A percentile compares a stretch with the other conserved stretches of the same genome.
phyloP scores from a whole-genome alignment of 176 grass and related monocot genomes.

The Coix lacrymajobi region DNA sequence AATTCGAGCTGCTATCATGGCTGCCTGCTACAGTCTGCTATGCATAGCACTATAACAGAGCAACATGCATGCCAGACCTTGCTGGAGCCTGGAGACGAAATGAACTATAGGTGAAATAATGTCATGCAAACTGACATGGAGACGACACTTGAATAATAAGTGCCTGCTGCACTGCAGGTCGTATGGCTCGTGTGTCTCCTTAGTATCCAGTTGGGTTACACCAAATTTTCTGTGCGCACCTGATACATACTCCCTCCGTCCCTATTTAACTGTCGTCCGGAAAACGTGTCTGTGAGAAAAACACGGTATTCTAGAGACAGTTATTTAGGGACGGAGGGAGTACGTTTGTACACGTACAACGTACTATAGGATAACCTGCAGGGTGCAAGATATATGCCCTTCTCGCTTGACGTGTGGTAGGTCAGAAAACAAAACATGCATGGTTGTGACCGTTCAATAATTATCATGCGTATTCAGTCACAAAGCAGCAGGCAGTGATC shows the following conservation, averaged over 20 bases:
- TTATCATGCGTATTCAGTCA: background rate
- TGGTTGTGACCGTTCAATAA: background rate
- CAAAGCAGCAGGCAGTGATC: background rate
- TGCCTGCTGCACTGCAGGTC: background rate
- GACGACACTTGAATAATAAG: too few species aligned
- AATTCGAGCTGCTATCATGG: background rate
- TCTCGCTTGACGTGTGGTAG: constrained; percentile 9
- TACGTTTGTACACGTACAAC: background rate
- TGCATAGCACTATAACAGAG: background rate
- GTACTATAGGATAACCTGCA: background rate
- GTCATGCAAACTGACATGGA: background rate
- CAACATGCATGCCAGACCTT: background rate
- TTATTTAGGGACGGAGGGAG: too few species aligned
- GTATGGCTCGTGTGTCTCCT: background rate
- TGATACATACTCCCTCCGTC: too few species aligned
- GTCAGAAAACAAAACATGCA: background rate
- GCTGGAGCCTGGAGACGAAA: background rate
- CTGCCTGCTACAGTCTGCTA: background rate
- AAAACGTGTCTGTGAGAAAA: too few species aligned
- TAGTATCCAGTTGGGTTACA: background rate
- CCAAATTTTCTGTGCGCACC: background rate
- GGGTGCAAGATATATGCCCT: background rate
- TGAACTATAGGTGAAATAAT: background rate
- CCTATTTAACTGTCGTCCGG: too few species aligned
- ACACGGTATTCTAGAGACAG: too few species aligned